Evolutionary conservation across 352 stramenopile species (phyloP), one percentile per base, ranked within the genome.

Genomic region (Peronospora belbahrii): DNA sequence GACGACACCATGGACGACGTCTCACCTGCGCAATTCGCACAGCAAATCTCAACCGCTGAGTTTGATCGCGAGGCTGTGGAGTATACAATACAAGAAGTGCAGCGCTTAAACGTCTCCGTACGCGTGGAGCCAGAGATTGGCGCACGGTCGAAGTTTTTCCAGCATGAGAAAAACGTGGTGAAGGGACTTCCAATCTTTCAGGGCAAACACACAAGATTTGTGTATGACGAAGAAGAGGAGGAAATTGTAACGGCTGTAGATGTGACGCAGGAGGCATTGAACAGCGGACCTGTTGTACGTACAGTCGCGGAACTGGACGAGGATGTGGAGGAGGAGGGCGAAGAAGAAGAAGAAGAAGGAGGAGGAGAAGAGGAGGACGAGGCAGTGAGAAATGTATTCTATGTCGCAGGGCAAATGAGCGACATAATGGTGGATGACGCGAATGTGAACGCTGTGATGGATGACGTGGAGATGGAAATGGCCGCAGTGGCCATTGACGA

Each of bases 381-480:
- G 5, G 32, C 36, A 4, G 44, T 74, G 28, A 49, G 68, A 6
- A 76, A 86, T 31, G 49, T 27, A 17, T 74, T 76, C 42, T 82
- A 74, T 48, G 42, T 4, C 23, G 36, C 43, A 28, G 35, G 56
- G 2, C 11, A 51, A 6, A 44, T 64, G 2, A 44, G 41, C 4
- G 42, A 53, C 5, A 57, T 64, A 37, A 24, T 48, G 2, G 38
- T 74, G 36, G 58, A 71, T n/a, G 69, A 83, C 48, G 48, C 25
- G 15, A 42, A 64, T 5, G 59, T 85, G 14, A 59, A 63, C 24
- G 54, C 52, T 19, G 41, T 87, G 37, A 64, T 88, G 41, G 58
- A 85, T 35, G 67, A 88, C 40, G 70, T 88, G 41, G 70, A 75
- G 45, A 85, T 85, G 72, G 73, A 88, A 37, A 74, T 88, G 48